These are phyloP conservation scores for Heracleum sosnowskyi DNA, from an alignment of 129 eudicot genomes.

Conservation along the genomic window DNA sequence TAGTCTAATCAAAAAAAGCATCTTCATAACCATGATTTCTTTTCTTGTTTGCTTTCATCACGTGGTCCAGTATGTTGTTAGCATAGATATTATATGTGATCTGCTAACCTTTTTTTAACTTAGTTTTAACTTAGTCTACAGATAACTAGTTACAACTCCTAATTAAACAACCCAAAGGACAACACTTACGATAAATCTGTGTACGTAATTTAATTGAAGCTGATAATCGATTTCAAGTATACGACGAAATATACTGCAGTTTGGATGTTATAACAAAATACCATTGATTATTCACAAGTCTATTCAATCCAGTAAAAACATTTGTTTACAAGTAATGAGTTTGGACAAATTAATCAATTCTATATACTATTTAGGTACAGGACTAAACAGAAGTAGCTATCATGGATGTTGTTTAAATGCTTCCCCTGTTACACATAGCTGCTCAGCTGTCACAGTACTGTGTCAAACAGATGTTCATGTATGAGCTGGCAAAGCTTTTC, in stretches of 20 bases:
- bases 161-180: not conserved
- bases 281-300: not conserved
- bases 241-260: not conserved
- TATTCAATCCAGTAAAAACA: not conserved
- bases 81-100: not conserved
- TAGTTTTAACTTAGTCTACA: not conserved
- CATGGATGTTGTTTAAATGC: conserved; percentile 1
- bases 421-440: not conserved
- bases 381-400: not conserved
- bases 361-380: not conserved
- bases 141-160: not conserved
- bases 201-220: not conserved
- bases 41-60: not conserved
- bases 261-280: not conserved
- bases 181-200: too few relatives aligned
- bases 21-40: not conserved
- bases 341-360: not conserved
- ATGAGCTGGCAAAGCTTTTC: conserved; percentile 2
- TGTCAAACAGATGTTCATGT: not conserved
- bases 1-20: not conserved
- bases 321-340: too few relatives aligned
- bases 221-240: not conserved
- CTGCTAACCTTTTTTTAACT: not conserved
- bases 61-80: not conserved
- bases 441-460: not conserved